Base-by-base conservation (phyloP, 768 basidiomycete species). In the Suillus paluster region DNA sequence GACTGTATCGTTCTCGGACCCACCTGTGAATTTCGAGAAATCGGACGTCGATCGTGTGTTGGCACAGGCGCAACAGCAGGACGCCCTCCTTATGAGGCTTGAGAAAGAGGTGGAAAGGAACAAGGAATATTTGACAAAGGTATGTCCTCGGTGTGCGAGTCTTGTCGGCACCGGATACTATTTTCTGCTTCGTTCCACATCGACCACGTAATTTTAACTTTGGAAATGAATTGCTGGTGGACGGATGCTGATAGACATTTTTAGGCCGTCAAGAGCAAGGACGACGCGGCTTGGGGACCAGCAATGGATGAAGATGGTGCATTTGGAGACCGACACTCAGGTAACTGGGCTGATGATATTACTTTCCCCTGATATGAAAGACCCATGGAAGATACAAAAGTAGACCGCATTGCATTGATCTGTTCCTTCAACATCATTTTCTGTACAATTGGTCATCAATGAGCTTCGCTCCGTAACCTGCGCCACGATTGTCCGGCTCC, bases 41-140 rank as follows among this genome's bases (percentile, higher is more conserved):
- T 78, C 76, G 10, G 84, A 91, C 58, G 82, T 93, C 12, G 90
- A 94, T 62, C 61, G 68, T 1, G 80, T 86, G 5, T 77, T 94
- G 46, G 74, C 68, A 57, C 78, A 80, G 2, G 82, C 81, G 11
- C 90, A 92, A 70, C 75, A 77, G 50, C 90, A 77, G 33, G 69
- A 69, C 6, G 21, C 66, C 12, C 46, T 66, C 5, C 64, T 76
- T 52, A 63, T 64, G 6, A 64, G 48, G 44, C 44, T 77, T 10
- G 70, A 75, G 58, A 64, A 56, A 41, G 67, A 73, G 55, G 74
- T 89, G 67, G 84, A 81, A 44, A 78, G 82, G 70, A 89, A 87
- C 71, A 89, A 81, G 67, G 93, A 94, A 50, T 94, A 86, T 64
- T 70, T 94, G 67, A 78, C 68, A 36, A 95, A 94, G 85, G 91